phyloP scores from a whole-genome alignment of 2,329 filamentous ascomycete genomes.

The Xylariaceae sp. region DNA sequence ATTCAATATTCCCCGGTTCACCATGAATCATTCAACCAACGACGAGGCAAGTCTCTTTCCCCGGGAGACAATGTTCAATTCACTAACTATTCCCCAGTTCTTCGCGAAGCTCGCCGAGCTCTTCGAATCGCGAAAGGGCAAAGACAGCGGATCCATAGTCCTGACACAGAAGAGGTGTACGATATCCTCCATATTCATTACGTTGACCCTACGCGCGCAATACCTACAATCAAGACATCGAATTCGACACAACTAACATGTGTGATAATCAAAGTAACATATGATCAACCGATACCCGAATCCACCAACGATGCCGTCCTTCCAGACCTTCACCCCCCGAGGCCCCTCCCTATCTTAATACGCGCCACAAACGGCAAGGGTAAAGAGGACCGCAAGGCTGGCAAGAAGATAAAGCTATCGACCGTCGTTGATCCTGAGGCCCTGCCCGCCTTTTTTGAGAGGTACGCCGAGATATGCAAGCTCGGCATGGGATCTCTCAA shows the following conservation, averaged over 20 bases:
- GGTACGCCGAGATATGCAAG: slow-evolving; percentile 90
- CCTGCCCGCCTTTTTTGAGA: slow-evolving; percentile 72
- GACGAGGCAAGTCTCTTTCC: slow-evolving; percentile 46
- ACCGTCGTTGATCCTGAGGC: slow-evolving; percentile 74
- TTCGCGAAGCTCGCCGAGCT: slow-evolving; percentile 63
- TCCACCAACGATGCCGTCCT: slow-evolving; percentile 46
- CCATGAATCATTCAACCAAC: slow-evolving; percentile 50
- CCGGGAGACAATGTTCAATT: background rate
- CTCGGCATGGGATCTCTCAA: slow-evolving; percentile 81
- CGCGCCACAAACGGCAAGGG: slow-evolving; percentile 77
- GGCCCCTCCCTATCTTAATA: slow-evolving; percentile 67
- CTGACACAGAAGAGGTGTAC: slow-evolving; percentile 71
- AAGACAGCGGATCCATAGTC: slow-evolving; percentile 67
- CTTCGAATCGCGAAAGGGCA: slow-evolving; percentile 60
- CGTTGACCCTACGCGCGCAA: background rate
- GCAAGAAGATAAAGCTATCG: slow-evolving; percentile 64
- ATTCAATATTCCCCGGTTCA: slow-evolving; percentile 2
- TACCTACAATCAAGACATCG: background rate
- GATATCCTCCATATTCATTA: slow-evolving; percentile 21
- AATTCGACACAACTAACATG: background rate
- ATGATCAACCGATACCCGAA: slow-evolving; percentile 39
- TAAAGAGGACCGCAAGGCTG: slow-evolving; percentile 44
- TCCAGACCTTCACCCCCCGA: slow-evolving; percentile 53
- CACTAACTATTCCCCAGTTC: slow-evolving; percentile 51
- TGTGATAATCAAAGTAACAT: slow-evolving; percentile 35